Evolutionary conservation across 768 basidiomycete genomes (phyloP), one percentile per base, ranked within the genome.

Genomic region (Coprinellus aureogranulatus): DNA sequence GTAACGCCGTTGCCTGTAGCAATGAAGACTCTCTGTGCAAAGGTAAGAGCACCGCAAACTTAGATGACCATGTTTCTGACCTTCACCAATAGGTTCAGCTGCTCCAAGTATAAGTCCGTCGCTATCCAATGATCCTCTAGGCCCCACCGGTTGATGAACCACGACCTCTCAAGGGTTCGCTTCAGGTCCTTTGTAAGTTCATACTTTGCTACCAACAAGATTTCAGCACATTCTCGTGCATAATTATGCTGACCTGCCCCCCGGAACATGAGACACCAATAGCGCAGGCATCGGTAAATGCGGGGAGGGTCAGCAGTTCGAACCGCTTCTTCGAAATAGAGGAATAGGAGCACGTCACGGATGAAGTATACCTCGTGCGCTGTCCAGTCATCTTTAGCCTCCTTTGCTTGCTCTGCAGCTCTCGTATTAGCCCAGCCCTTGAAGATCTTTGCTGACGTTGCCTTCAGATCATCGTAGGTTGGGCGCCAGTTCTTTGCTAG

Each of bases 241-340:
- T 76, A 74, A 49, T 76, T 76, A 31, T 68, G 65, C 16, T 59
- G 67, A 1, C 68, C 64, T 18, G 66, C 70, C 1, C 71, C 73
- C 3, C 69, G 65, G 46, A 70, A 73, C 12, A 54, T 20, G 26
- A 72, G 61, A 0, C 62, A 59, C 63, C 66, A 68, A 20, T 61
- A 65, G 48, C 69, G 66, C 11, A 72, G 58, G 4, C 69, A 62
- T 0, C 60, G 58, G 2, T 69, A 49, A 16, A 74, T 54, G 2
- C 66, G 61, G 0, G 71, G 71, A 14, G 70, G 61, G 58, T 74
- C 69, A 2, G 65, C 75, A 34, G 49, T 42, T 34, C 31, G 40
- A 55, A 74, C 69, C 1, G 66, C 67, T 42, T 69, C 59, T 39
- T 67, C 64, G 46, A 74, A 72, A 28, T 66, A 61, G 22, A 63